Evolutionary conservation across 2,329 filamentous ascomycete genomes (phyloP), one percentile per base, ranked within the genome.

Genomic region (Colletotrichum tropicicola): DNA sequence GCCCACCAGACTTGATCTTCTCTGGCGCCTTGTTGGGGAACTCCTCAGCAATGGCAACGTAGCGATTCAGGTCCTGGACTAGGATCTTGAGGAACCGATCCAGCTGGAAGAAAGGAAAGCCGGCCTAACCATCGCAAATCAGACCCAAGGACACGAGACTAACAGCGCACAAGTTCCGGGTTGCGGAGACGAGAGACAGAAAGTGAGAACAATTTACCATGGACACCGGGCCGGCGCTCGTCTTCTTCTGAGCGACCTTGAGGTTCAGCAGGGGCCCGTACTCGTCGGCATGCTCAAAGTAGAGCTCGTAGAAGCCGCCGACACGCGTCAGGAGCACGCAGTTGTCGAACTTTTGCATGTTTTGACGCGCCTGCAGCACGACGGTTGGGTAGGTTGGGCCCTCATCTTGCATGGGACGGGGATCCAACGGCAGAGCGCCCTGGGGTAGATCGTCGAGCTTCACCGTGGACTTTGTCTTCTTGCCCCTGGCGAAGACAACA

Each of bases 271-370:
- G 82, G 1, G 94, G 92, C 2, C 92, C 95, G 75, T 91, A 92
- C 73, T 97, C 90, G 63, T 97, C 92, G 10, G 97, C 96, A 75
- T 99, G 94, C 72, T 97, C 92, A 77, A 98, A 97, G 80, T 99
- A 99, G 63, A 99, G 82, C 86, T 99, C 96, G 78, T 98, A 99
- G 79, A 99, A 99, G 65, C 94, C 91, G 59, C 96, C 96, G 27
- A 99, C 94, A 60, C 95, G 89, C 4, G 96, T 99, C 65, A 99
- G 81, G 7, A 99, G 78, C 39, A 99, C 92, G 78, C 95, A 98
- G 72, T 97, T 93, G 72, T 90, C 88, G 79, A 97, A 98, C 72
- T 91, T 94, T 70, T 89, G 86, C 91, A 98, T 97, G 79, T 97
- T 97, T 70, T 90, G 92, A 60, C 89, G 88, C 27, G 93, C 95